These are phyloP conservation scores for Brassica incana DNA, from an alignment of 345 rosid genomes.

Conservation along the genomic window DNA sequence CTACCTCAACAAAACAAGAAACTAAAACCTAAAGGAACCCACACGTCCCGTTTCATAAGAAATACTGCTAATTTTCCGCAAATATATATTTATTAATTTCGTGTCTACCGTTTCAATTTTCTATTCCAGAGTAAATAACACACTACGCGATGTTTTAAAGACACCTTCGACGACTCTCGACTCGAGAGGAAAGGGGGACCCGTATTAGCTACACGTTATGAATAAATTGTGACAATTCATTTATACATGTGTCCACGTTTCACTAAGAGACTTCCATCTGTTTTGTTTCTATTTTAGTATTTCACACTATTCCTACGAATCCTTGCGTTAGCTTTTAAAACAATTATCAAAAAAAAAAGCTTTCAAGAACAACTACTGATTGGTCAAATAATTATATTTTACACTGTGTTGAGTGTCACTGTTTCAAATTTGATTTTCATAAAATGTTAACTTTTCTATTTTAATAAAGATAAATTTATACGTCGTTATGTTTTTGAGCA, in stretches of 20 bases:
- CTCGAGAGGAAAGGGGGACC: neutral
- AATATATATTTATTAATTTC: neutral
- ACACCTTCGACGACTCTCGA: neutral
- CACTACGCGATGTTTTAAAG: constrained; percentile 5
- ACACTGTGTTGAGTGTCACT: no score
- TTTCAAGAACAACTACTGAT: no score
- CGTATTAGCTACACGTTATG: constrained; percentile 5
- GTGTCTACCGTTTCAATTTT: neutral
- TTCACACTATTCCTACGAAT: neutral
- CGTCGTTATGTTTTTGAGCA: no score
- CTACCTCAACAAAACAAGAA: neutral
- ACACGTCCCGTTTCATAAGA: neutral
- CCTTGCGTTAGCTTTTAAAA: neutral
- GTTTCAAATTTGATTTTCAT: no score
- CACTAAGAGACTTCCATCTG: constrained; percentile 7
- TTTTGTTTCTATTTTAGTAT: neutral
- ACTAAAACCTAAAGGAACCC: neutral
- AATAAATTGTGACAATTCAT: constrained; percentile 19
- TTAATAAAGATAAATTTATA: no score
- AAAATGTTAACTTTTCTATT: no score
- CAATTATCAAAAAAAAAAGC: neutral
- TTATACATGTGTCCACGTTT: constrained; percentile 19
- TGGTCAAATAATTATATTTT: no score
- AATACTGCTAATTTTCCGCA: neutral
- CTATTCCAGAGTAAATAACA: neutral